phyloP scores from a whole-genome alignment of 148 eudicot genomes.

The Linanthus parryae region DNA sequence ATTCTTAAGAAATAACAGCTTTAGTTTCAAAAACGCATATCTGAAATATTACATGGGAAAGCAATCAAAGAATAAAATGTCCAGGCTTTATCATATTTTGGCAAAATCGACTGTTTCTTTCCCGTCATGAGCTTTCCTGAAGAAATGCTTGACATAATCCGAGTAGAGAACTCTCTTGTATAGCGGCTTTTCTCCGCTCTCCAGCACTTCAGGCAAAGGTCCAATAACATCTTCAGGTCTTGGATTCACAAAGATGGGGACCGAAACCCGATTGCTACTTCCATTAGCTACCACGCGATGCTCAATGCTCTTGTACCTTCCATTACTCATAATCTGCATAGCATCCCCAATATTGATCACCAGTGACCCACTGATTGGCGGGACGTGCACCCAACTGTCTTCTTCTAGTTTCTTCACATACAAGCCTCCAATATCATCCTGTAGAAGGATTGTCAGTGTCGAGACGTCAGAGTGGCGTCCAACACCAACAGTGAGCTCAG shows the following conservation, averaged over 20 bases:
- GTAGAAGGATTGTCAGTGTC: conserved; percentile 27
- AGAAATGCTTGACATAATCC: conserved; percentile 44
- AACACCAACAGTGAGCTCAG: conserved; percentile 22
- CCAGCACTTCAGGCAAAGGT: conserved; percentile 28
- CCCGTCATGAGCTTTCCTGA: conserved; percentile 40
- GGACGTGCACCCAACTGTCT: conserved; percentile 24
- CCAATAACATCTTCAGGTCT: conserved; percentile 37
- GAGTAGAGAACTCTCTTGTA: conserved; percentile 42
- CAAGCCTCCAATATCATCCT: conserved; percentile 26
- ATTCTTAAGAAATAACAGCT: too few species aligned
- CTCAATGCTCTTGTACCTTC: conserved; percentile 49
- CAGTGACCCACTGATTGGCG: conserved; percentile 39
- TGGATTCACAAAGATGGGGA: conserved; percentile 27
- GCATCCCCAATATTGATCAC: conserved; percentile 60
- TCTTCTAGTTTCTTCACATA: conserved; percentile 10
- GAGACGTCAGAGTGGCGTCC: conserved; percentile 30
- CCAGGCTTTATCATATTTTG: conserved; percentile 29
- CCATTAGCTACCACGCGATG: conserved; percentile 48
- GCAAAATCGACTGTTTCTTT: conserved; percentile 40
- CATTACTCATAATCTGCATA: conserved; percentile 56
- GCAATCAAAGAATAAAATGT: too few species aligned
- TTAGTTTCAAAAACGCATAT: too few species aligned
- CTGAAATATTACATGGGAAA: too few species aligned
- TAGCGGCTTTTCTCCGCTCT: conserved; percentile 33
- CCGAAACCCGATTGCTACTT: conserved; percentile 33